Percentiles rank a stretch among this genome's conserved stretches.
Evolutionary conservation across 768 basidiomycete genomes (phyloP).

Genomic region (Rhodosporidiobolus odoratus): DNA sequence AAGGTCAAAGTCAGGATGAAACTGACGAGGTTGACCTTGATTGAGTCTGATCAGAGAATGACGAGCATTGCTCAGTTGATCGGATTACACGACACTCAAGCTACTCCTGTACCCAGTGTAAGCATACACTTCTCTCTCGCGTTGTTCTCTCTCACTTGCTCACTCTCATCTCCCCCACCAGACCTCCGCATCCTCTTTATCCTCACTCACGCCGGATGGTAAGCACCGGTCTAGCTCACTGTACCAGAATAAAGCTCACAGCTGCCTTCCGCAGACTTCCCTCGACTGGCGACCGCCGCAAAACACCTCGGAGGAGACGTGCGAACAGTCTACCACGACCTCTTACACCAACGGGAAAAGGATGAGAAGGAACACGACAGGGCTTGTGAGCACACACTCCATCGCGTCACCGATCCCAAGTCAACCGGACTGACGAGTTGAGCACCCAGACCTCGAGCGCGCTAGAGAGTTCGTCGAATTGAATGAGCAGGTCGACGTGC

Average conservation of each 20-base stretch:
- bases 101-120: background rate
- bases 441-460: conserved; percentile 30
- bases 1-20: background rate
- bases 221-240: background rate
- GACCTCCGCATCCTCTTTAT: background rate
- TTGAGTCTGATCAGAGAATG: background rate
- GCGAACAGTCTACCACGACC: conserved; percentile 3
- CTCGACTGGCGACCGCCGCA: background rate
- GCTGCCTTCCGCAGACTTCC: conserved; percentile 16
- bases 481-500: conserved; percentile 84
- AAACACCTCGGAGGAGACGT: conserved; percentile 15
- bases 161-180: background rate
- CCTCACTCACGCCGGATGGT: conserved; percentile 11
- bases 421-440: too few species aligned
- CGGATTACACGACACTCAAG: background rate
- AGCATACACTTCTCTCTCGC: background rate
- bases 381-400: too few species aligned
- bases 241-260: background rate
- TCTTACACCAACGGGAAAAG: background rate
- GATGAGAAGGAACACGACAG: conserved; percentile 14
- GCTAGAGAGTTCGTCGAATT: conserved; percentile 71
- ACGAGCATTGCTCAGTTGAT: conserved; percentile 7
- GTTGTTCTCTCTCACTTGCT: background rate
- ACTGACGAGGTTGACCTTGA: background rate
- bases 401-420: too few species aligned